Conservation (phyloP, 2,329 filamentous ascomycete species). For the Colletotrichum karsti region DNA sequence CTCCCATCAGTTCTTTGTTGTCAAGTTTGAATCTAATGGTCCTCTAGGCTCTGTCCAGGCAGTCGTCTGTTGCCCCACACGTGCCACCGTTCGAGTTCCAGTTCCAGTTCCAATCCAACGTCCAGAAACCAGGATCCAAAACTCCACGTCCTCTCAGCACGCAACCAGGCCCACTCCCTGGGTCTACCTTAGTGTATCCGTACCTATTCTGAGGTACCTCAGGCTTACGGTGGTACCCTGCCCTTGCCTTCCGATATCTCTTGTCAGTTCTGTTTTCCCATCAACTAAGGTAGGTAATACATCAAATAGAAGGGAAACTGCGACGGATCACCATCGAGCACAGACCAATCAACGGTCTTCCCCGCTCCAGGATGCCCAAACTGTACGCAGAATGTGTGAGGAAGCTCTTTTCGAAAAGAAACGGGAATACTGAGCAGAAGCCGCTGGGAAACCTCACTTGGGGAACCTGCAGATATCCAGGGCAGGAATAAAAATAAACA, state of each 20-base stretch:
- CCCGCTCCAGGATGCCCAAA: not conserved
- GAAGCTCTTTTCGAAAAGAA: not conserved
- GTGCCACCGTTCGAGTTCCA: not conserved
- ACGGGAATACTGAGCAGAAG: not conserved
- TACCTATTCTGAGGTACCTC: too few species aligned
- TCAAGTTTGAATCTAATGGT: not conserved
- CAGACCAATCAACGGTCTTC: not conserved
- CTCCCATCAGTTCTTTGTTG: not conserved
- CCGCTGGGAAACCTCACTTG: not conserved
- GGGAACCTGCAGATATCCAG: too few species aligned
- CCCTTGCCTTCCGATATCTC: not conserved
- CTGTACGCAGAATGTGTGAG: not conserved
- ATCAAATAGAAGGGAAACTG: not conserved
- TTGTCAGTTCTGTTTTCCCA: not conserved
- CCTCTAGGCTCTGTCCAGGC: too few species aligned
- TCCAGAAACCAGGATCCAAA: not conserved
- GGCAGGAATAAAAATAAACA: too few species aligned
- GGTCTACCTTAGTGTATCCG: too few species aligned
- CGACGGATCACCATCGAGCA: conserved; percentile 5
- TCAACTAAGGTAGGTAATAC: not conserved
- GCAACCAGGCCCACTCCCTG: not conserved
- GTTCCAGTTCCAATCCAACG: not conserved
- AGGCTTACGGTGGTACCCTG: too few species aligned
- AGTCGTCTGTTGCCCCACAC: not conserved
- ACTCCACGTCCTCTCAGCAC: not conserved